These are phyloP conservation scores for Aspergillus transmontanensis DNA, from an alignment of 2,329 filamentous ascomycete species.

Conservation along the genomic window DNA sequence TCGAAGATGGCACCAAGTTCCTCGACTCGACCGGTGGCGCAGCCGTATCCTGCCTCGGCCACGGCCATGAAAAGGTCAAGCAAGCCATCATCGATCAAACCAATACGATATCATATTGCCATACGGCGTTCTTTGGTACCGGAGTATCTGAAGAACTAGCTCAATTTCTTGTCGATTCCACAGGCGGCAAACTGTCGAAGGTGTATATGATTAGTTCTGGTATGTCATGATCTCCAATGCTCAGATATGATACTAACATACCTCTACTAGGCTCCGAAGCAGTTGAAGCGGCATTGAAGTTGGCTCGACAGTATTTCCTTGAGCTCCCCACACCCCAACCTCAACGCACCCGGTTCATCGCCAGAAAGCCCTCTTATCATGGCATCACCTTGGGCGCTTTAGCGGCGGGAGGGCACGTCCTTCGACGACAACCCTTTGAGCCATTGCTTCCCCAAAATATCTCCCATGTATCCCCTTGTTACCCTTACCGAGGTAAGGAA, in stretches of 20 bases:
- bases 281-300: constrained; percentile 68
- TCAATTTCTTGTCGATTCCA: constrained; percentile 52
- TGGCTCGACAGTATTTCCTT: constrained; percentile 67
- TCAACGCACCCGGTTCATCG: constrained; percentile 63
- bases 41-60: constrained; percentile 71
- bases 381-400: constrained; percentile 71
- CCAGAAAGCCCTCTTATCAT: constrained; percentile 68
- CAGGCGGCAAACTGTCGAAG: constrained; percentile 55
- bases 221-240: constrained; percentile 25
- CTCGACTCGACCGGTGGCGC: constrained; percentile 75
- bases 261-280: constrained; percentile 63
- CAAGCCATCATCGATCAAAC: constrained; percentile 64
- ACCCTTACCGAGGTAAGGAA: constrained; percentile 61
- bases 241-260: background rate
- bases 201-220: constrained; percentile 62
- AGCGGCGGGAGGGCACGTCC: constrained; percentile 63
- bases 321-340: constrained; percentile 58
- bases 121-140: constrained; percentile 61
- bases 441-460: constrained; percentile 59
- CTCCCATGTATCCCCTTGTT: constrained; percentile 67
- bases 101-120: constrained; percentile 60
- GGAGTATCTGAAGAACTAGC: constrained; percentile 57
- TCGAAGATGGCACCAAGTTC: constrained; percentile 60
- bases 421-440: constrained; percentile 64
- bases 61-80: constrained; percentile 63